Evolutionary conservation across 805 yeast genomes (phyloP), one percentile per base, ranked within the genome.

Genomic region (Hyphopichia homilentoma): DNA sequence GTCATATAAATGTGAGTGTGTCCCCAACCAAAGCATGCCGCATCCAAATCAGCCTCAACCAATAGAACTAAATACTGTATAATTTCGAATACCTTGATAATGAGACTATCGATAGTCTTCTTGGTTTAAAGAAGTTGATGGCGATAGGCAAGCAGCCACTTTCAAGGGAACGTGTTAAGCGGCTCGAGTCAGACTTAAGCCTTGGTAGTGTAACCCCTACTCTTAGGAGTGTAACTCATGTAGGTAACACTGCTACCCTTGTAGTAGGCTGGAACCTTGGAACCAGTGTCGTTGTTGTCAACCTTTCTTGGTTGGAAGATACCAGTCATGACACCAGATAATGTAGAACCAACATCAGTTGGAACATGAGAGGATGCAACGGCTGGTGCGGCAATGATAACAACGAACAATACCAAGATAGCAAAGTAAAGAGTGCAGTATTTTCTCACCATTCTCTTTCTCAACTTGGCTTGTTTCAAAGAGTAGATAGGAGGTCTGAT

Each of bases 401-500:
- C 81, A 44, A 79, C 77, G 50, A 88, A 88, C 39, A 87, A 53
- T 30, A 77, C 56, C 50, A 94, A 65, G 41, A 93, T 67, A 36
- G 66, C 48, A 52, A 86, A 79, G 75, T 81, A 93, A 58, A 94
- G 70, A 7, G 84, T 63, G 42, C 94, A 80, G 73, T 93, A 93
- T 67, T 87, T 88, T 65, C 84, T 81, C 22, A 93, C 95, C 95
- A 93, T 90, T 71, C 98, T 82, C 83, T 84, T 87, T 60, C 98
- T 84, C 63, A 89, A 79, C 68, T 86, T 82, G 36, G 94, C 90
- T 71, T 93, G 97, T 69, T 93, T 93, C 68, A 90, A 72, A 13
- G 97, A 87, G 69, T 87, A 89, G 59, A 93, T 88, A 52, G 98
- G 97, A 41, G 97, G 97, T 66, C 97, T 84, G 56, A 93, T 89